Evolutionary conservation across 257 asterid genomes (phyloP).

Genomic region (Jacaranda mimosifolia): DNA sequence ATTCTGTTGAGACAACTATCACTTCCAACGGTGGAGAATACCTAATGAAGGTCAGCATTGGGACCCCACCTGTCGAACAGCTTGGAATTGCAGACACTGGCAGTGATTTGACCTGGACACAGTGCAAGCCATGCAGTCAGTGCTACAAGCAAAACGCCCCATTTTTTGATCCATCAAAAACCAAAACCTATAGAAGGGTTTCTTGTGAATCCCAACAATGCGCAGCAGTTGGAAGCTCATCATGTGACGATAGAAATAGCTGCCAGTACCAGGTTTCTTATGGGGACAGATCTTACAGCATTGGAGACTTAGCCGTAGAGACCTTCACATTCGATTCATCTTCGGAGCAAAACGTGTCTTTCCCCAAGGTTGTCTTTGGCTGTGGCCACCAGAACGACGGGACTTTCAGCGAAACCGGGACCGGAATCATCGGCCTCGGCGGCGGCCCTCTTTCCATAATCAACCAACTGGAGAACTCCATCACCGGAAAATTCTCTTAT

Average conservation of each 20-base stretch:
- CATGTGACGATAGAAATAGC: conserved; percentile 24
- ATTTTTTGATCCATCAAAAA: conserved; percentile 47
- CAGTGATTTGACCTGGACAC: conserved; percentile 71
- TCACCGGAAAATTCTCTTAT: conserved; percentile 61
- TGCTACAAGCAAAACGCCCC: conserved; percentile 63
- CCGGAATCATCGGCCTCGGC: conserved; percentile 72
- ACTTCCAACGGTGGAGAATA: conserved; percentile 48
- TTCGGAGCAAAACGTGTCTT: conserved; percentile 18
- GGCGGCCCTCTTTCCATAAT: conserved; percentile 57
- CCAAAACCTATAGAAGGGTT: conserved; percentile 34
- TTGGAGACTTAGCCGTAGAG: conserved; percentile 56
- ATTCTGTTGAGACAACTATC: conserved; percentile 25
- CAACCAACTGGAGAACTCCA: conserved; percentile 43
- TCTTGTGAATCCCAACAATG: conserved; percentile 48
- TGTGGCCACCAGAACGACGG: conserved; percentile 62
- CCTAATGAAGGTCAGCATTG: conserved; percentile 54
- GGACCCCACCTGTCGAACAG: conserved; percentile 59
- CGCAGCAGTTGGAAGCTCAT: not conserved
- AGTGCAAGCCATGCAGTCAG: conserved; percentile 55
- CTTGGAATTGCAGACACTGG: conserved; percentile 67
- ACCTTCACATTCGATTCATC: conserved; percentile 47
- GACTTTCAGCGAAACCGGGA: conserved; percentile 37
- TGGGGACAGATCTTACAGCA: conserved; percentile 48
- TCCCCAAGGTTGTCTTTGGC: conserved; percentile 55
- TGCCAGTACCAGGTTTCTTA: conserved; percentile 50